phyloP scores from a whole-genome alignment of 768 basidiomycete genomes.

The Paxillus rubicundulus region DNA sequence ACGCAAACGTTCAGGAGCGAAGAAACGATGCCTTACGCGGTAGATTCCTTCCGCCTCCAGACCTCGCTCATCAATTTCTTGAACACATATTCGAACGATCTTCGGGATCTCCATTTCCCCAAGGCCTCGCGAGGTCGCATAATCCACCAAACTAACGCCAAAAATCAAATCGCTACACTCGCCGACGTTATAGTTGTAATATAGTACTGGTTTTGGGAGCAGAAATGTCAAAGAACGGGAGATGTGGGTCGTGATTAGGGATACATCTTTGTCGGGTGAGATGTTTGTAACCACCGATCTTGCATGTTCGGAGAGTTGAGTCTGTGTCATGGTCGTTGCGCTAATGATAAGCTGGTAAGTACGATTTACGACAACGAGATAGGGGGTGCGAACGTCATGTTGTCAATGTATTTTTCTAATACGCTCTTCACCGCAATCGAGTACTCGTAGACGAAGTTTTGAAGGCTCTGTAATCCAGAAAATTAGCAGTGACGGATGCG shows the following conservation, averaged over 20 bases:
- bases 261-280: constrained; percentile 67
- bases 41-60: constrained; percentile 80
- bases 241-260: constrained; percentile 52
- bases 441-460: constrained; percentile 74
- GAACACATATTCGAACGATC: constrained; percentile 76
- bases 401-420: constrained; percentile 75
- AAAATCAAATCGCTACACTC: constrained; percentile 88
- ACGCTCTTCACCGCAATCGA: constrained; percentile 60
- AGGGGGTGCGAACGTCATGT: constrained; percentile 49
- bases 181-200: constrained; percentile 77
- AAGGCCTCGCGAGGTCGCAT: constrained; percentile 76
- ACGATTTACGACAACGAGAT: background rate
- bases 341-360: constrained; percentile 36
- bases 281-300: constrained; percentile 62
- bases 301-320: constrained; percentile 67
- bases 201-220: constrained; percentile 69
- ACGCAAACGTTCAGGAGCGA: background rate
- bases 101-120: constrained; percentile 74
- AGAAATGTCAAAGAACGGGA: constrained; percentile 61
- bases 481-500: constrained; percentile 10
- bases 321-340: constrained; percentile 74
- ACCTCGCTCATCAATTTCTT: constrained; percentile 79
- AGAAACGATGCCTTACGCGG: constrained; percentile 44
- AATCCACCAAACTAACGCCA: constrained; percentile 84
- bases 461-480: constrained; percentile 57